Base-by-base conservation (phyloP, 2,329 filamentous ascomycete genomes). In the Pseudogymnoascus pannorum region DNA sequence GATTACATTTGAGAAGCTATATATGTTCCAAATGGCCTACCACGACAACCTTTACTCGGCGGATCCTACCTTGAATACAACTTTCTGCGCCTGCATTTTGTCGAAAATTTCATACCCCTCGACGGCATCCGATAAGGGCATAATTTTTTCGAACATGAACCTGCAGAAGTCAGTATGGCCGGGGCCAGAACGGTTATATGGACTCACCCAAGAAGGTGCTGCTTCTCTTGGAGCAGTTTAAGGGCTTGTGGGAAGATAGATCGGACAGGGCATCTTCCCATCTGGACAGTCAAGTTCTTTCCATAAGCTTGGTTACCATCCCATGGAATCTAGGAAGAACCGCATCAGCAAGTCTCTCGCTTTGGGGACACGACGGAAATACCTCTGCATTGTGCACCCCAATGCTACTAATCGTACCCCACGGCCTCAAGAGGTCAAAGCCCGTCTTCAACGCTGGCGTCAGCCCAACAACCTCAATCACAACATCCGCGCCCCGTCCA, bases 401-500 rank as follows among this genome's bases (percentile, higher is more conserved):
- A 62, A 91, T 88, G 69, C 86, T 90, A 67, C 85, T 87, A 66
- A 92, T 88, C 40, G 81, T 82, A 4, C 88, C 88, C 76, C 86
- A 92, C 1, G 88, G 87, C 60, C 89, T 80, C 61, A 92, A 72
- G 16, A 91, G 72, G 31, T 91, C 87, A 72, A 86, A 91, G 0
- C 83, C 88, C 35, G 86, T 89, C 68, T 80, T 82, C 70, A 92
- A 73, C 1, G 88, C 89, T 36, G 85, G 81, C 60, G 84, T 86
- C 63, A 87, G 75, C 0, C 88, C 88, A 24, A 92, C 89, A 5
- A 90, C 87, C 73, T 92, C 89, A 66, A 96, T 86, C 2, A 94
- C 86, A 16, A 90, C 85, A 75, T 97, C 92, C 12, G 92, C 92
- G 5, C 92, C 92, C 38, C 92, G 81, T 6, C 91, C 91, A 14